Evolutionary conservation across 192 early-diverging fungal species (phyloP), one percentile per base, ranked within the genome.

Genomic region (Linnemannia schmuckeri): DNA sequence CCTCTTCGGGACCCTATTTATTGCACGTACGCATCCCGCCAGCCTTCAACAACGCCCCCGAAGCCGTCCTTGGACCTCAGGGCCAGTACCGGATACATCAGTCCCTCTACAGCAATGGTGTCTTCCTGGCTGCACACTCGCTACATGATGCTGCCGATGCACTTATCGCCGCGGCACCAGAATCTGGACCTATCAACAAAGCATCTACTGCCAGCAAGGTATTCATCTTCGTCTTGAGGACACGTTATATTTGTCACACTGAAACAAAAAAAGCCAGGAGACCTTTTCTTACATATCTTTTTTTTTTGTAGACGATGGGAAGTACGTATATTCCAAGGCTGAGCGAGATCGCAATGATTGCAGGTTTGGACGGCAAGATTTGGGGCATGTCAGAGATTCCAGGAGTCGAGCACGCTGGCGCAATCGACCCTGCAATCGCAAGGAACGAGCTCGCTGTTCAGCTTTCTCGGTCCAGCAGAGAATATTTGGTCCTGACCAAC

Each of bases 401-500:
- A 8, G 80, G 83, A 42, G 83, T 86, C 37, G 70, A 86, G 7
- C 77, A 44, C 40, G 72, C 77, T 70, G 78, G 79, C 40, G 75
- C 82, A 37, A 81, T 85, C 37, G 83, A 78, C 68, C 61, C 77
- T 0, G 78, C 81, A 33, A 78, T 92, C 20, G 41, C 72, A 22
- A 82, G 90, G 54, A 96, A 96, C 78, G 95, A 97, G 79, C 83
- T 97, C 55, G 93, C 88, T 0, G 91, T 94, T 1, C 94, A 94
- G 41, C 82, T 93, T 8, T 88, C 89, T 22, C 76, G 79, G 15
- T 91, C 93, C 20, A 76, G 93, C 24, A 90, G 96, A 41, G 88
- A 90, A 20, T 96, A 95, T 82, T 88, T 95, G 0, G 91, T 97
- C 20, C 87, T 98, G 40, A 96, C 96, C 8, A 96, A 96, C 80